Conservation (phyloP, 345 rosid genomes). For the Luvunga scandens region DNA sequence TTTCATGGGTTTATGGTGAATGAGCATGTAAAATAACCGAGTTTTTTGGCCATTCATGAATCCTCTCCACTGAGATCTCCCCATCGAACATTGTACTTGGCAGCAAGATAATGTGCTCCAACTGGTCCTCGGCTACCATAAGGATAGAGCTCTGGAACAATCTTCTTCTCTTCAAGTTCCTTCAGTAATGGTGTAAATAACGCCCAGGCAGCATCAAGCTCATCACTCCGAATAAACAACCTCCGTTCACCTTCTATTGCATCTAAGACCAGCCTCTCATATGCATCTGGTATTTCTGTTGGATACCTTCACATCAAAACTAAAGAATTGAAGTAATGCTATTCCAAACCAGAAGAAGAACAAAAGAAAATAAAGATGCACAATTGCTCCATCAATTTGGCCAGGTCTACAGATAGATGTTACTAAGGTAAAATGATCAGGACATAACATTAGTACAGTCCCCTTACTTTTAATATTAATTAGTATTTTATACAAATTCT, state of each 20-base stretch:
- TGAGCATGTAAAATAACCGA: neutral
- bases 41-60: constrained; percentile 5
- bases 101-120: constrained; percentile 90
- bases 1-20: neutral
- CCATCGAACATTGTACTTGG: constrained; percentile 86
- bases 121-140: constrained; percentile 92
- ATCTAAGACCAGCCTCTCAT: constrained; percentile 83
- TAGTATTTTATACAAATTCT: too few species aligned
- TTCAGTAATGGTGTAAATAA: constrained; percentile 70
- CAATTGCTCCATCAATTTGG: neutral
- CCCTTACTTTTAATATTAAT: neutral
- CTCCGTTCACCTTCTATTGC: constrained; percentile 83
- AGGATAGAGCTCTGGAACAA: constrained; percentile 82
- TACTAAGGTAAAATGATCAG: neutral
- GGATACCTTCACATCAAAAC: constrained; percentile 49
- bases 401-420: neutral
- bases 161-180: constrained; percentile 66
- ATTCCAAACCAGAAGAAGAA: neutral
- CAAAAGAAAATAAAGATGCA: neutral
- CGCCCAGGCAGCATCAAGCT: constrained; percentile 87
- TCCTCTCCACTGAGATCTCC: constrained; percentile 69
- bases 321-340: neutral
- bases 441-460: neutral
- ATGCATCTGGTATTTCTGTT: constrained; percentile 81
- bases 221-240: constrained; percentile 82